Evolutionary conservation across 1,139 yeast species (phyloP), one percentile per base, ranked within the genome.

Genomic region (Zygosaccharomyces pseudobailii): DNA sequence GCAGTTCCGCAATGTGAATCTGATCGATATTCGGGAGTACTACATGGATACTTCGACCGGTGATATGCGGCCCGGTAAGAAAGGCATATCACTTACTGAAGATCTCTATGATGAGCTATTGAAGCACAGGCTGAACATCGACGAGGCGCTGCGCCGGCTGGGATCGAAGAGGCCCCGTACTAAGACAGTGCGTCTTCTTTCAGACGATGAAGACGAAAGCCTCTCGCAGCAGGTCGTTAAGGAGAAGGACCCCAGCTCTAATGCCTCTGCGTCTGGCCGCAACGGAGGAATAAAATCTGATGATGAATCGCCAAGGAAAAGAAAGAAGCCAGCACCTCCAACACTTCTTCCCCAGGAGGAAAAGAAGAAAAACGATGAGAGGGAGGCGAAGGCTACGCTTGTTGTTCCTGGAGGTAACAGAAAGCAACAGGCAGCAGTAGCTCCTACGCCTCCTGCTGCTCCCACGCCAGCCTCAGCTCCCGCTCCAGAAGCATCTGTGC

Each of bases 11-110:
- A 80, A 80, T 45, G 70, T 72, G 51, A 78, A 76, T 42, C 69
- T 87, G 55, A 79, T 89, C 10, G 96, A 88, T 58, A 86, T 88
- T 47, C 75, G 96, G 48, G 96, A 89, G 64, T 87, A 73, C 68
- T 88, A 86, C 67, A 67, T 74, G 48, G 88, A 82, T 56, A 76
- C 78, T 43, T 75, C 73, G 3, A 73, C 79, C 8, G 77, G 79
- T 9, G 83, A 79, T 50, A 71, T 78, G 68, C 73, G 72, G 53
- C 97, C 96, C 0, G 95, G 95, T 0, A 82, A 81, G 61, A 88
- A 88, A 71, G 96, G 96, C 0, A 86, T 88, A 24, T 80, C 95
- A 1, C 68, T 88, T 48, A 83, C 89, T 0, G 81, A 76, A 55
- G 94, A 81, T 20, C 74, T 76, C 31, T 88, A 94, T 86, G 70